Evolutionary conservation across 2,329 filamentous ascomycete genomes (phyloP), one percentile per base, ranked within the genome.

Genomic region (Talaromyces funiculosus): DNA sequence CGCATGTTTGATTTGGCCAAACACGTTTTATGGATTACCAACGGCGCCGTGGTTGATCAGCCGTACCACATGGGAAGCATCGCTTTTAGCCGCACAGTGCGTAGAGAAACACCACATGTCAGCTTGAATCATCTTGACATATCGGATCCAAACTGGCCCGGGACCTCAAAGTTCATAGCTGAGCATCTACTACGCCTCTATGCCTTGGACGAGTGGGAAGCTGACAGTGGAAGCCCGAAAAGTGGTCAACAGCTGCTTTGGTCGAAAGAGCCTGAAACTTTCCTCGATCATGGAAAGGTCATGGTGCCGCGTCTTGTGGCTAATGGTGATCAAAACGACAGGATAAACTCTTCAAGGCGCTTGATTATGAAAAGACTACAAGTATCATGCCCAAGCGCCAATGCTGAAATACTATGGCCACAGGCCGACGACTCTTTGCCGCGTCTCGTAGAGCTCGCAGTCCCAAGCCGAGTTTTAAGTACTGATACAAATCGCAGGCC

Each of bases 241-340:
- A 26, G 16, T 7, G n/a, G 20, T 7, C 37, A 14, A 7, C n/a
- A 40, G 20, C 18, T 57, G 14, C 26, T 43, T 33, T 45, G 54
- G 54, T 67, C 65, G 3, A 63, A 64, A 1, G 72, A 74, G 56
- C 67, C 64, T 1, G 72, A 75, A 51, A 29, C 71, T 2, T 62
- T 63, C 16, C 42, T 73, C 10, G 31, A 66, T 4, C 37, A 68
- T 33, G 71, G 69, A 1, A 61, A 64, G 3, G 31, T 66, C 4
- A 38, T 68, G 18, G 67, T 75, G 26, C 71, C 72, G 8, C 67
- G 73, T n/a, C 40, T 71, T n/a, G 59, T 64, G 7, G 26, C 37
- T 4, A 18, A 35, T 12, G 8, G 2, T 10, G 33, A 22, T 3
- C 16, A 20, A 16, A 60, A 60, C 16, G 29, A 16, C 6, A 38